These are phyloP conservation scores for Debaryomyces fabryi DNA, from an alignment of 1,139 yeast genomes.

Conservation along the genomic window DNA sequence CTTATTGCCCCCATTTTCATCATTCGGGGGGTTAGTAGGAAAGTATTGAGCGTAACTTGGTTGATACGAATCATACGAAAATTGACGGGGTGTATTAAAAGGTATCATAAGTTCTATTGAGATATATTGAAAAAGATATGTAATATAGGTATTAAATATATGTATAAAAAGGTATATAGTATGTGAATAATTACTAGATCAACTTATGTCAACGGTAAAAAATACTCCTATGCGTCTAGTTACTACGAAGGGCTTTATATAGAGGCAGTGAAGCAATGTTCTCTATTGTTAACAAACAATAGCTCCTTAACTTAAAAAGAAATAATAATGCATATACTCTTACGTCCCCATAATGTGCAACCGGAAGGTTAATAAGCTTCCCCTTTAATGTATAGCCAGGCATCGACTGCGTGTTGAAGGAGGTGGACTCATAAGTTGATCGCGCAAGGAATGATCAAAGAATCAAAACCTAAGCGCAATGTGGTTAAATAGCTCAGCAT, in stretches of 20 bases:
- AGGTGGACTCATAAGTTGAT: not conserved
- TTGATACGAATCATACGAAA: conserved; percentile 4
- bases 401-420: not conserved
- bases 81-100: conserved; percentile 4
- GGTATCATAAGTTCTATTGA: conserved; percentile 1
- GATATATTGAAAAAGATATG: not conserved
- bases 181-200: not conserved
- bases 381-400: not conserved
- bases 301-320: conserved; percentile 1
- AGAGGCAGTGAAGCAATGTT: conserved; percentile 8
- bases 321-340: conserved; percentile 5
- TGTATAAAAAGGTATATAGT: not conserved
- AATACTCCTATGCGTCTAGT: not conserved
- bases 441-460: not conserved
- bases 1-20: not conserved
- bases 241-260: conserved; percentile 1
- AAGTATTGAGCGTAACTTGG: not conserved
- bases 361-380: not conserved
- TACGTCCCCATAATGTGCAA: not conserved
- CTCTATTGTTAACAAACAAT: conserved; percentile 6
- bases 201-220: not conserved
- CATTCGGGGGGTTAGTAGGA: not conserved
- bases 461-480: not conserved
- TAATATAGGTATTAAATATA: not conserved
- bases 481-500: not conserved